These are phyloP conservation scores for Rhizophora apiculata DNA, from an alignment of 345 rosid genomes.

Conservation along the genomic window DNA sequence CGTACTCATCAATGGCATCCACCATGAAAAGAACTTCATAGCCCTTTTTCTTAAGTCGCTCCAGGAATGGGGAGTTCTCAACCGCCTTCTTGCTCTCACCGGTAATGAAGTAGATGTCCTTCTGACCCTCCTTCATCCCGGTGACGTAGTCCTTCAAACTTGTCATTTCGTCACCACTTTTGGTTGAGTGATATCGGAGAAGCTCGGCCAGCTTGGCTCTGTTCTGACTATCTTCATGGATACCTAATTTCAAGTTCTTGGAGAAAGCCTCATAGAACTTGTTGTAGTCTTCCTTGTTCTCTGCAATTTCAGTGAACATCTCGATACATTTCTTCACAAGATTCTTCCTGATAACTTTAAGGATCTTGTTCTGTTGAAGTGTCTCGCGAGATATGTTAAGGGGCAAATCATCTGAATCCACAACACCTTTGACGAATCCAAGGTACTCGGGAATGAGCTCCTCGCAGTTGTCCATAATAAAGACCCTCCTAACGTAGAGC, in stretches of 20 bases:
- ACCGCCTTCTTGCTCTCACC: conserved; percentile 86
- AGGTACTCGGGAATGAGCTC: conserved; percentile 82
- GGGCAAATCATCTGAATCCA: conserved; percentile 86
- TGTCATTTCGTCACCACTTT: conserved; percentile 74
- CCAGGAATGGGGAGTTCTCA: conserved; percentile 87
- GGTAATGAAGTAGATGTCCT: conserved; percentile 74
- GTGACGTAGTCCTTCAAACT: conserved; percentile 87
- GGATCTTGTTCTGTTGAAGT: conserved; percentile 91
- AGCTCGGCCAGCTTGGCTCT: conserved; percentile 71
- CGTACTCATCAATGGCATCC: conserved; percentile 89
- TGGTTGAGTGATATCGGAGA: conserved; percentile 77
- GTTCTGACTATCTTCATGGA: conserved; percentile 87
- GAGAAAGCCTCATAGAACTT: conserved; percentile 86
- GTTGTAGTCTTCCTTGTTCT: conserved; percentile 82
- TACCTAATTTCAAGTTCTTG: conserved; percentile 79
- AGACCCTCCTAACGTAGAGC: conserved; percentile 78
- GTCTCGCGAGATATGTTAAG: conserved; percentile 91
- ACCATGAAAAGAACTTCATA: conserved; percentile 90
- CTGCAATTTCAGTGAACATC: conserved; percentile 86
- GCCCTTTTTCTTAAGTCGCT: conserved; percentile 74
- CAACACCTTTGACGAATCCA: conserved; percentile 81
- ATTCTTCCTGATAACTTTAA: conserved; percentile 88
- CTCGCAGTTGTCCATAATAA: conserved; percentile 94
- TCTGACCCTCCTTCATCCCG: conserved; percentile 89
- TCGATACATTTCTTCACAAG: conserved; percentile 86